A percentile compares a stretch with the other conserved stretches of the same genome.
Conservation (phyloP, 441 rosid genomes). For the Eruca vesicaria region DNA sequence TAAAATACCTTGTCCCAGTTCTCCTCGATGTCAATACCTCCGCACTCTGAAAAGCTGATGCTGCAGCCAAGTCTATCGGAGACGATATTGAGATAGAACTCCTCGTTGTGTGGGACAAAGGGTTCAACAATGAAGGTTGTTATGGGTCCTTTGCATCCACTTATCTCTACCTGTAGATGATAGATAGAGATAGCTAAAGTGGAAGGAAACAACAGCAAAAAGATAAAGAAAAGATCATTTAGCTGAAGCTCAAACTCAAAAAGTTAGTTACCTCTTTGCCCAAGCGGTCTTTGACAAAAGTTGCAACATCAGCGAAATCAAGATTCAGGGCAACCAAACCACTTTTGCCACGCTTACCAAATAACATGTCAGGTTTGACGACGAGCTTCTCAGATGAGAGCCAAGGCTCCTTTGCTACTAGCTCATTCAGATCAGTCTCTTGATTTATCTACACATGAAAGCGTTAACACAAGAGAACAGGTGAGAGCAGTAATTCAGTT, state of each 20-base stretch:
- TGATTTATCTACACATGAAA: constrained; percentile 45
- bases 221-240: not conserved
- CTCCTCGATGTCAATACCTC: constrained; percentile 76
- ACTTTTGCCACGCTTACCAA: constrained; percentile 71
- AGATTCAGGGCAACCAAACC: constrained; percentile 66
- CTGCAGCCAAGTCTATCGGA: constrained; percentile 67
- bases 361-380: constrained; percentile 75
- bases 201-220: not conserved
- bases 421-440: constrained; percentile 55
- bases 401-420: constrained; percentile 63
- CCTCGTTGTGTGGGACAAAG: constrained; percentile 62
- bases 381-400: constrained; percentile 62
- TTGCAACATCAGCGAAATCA: constrained; percentile 55
- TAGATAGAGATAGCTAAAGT: not conserved
- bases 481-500: no score
- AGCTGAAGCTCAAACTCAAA: not conserved
- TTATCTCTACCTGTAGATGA: constrained; percentile 57
- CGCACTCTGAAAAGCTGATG: constrained; percentile 71
- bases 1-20: constrained; percentile 67
- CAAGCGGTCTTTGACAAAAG: constrained; percentile 56
- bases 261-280: constrained; percentile 52
- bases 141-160: constrained; percentile 69
- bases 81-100: constrained; percentile 70
- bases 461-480: no score
- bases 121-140: constrained; percentile 73